Conservation (phyloP, 306 rosid genomes). For the Rosa persica region DNA sequence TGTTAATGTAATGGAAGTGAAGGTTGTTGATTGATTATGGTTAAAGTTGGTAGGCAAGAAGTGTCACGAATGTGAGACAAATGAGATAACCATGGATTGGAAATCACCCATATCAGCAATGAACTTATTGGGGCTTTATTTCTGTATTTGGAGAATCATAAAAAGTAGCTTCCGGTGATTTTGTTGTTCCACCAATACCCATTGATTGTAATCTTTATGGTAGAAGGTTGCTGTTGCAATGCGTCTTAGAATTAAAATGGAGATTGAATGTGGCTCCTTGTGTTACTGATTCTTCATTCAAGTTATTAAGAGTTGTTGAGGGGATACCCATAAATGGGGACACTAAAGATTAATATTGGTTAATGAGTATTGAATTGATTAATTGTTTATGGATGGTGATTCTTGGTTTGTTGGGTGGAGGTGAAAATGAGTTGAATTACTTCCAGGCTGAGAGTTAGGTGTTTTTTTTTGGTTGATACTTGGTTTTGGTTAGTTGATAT, state of each 20-base stretch:
- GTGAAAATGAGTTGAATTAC: neutral
- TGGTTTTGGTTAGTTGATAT: neutral
- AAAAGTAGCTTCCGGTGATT: slow-evolving; percentile 31
- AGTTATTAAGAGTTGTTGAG: slow-evolving; percentile 17
- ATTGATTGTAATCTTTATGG: slow-evolving; percentile 38
- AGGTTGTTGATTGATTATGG: slow-evolving; percentile 2
- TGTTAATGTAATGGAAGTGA: slow-evolving; percentile 10
- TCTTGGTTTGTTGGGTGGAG: slow-evolving; percentile 10
- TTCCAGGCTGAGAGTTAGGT: slow-evolving; percentile 3
- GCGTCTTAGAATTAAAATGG: slow-evolving; percentile 17
- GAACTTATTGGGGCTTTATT: slow-evolving; percentile 16
- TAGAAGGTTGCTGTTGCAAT: slow-evolving; percentile 27
- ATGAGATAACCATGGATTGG: slow-evolving; percentile 4
- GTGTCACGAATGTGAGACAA: neutral
- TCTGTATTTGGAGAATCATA: slow-evolving; percentile 7
- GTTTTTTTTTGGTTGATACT: slow-evolving; percentile 6
- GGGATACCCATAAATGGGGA: slow-evolving; percentile 23
- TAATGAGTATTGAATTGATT: slow-evolving; percentile 21
- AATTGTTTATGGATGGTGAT: slow-evolving; percentile 6
- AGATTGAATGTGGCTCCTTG: slow-evolving; percentile 13
- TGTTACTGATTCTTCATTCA: slow-evolving; percentile 9
- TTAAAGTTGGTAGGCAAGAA: neutral
- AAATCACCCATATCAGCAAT: slow-evolving; percentile 11
- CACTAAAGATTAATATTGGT: slow-evolving; percentile 12
- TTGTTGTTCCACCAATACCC: slow-evolving; percentile 33